Evolutionary conservation across 306 rosid genomes (phyloP).

Genomic region (Medicago lupulina): DNA sequence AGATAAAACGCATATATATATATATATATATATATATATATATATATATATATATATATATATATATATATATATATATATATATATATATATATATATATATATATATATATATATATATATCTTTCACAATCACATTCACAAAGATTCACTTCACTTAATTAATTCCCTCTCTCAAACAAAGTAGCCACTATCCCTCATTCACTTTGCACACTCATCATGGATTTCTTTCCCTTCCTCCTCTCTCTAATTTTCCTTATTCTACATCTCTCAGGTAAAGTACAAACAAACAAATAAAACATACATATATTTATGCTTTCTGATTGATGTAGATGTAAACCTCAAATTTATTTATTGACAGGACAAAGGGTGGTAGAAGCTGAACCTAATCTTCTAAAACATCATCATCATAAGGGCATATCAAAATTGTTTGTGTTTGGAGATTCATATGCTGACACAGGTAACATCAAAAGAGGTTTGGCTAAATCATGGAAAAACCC

Average conservation of each 20-base stretch:
- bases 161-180: no score
- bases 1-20: no score
- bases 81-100: no score
- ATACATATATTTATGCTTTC: not conserved
- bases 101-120: no score
- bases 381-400: not conserved
- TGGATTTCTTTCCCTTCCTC: not conserved
- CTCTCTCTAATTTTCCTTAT: not conserved
- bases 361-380: conserved; percentile 38
- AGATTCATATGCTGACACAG: conserved; percentile 60
- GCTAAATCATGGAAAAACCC: conserved; percentile 54
- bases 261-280: conserved; percentile 43
- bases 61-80: no score
- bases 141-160: no score
- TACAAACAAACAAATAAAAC: not conserved
- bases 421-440: conserved; percentile 54
- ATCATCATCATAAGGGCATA: not conserved
- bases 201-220: not conserved
- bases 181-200: no score
- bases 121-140: no score
- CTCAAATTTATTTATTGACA: not conserved
- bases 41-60: no score
- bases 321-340: not conserved
- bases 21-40: no score
- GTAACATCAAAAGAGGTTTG: conserved; percentile 41